Evolutionary conservation across 2,329 filamentous ascomycete species (phyloP).

Genomic region (Calonectria pseudoreteaudii): DNA sequence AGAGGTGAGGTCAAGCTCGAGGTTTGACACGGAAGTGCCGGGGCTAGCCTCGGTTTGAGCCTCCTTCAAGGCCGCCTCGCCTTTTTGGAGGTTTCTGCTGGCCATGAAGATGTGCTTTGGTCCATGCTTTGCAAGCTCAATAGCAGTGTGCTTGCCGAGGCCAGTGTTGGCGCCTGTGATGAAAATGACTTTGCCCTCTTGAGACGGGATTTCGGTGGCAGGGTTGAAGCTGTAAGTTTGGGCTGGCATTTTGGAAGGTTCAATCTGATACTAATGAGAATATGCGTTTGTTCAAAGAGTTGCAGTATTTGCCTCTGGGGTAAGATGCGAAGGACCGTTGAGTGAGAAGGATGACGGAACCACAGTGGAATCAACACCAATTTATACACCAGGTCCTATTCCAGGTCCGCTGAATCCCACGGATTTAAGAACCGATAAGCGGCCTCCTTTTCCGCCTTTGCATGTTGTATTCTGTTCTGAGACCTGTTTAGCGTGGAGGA

Average conservation of each 20-base stretch:
- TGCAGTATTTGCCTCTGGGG: neutral
- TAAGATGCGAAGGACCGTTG: too few relatives aligned
- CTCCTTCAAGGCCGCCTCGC: slow-evolving; percentile 3
- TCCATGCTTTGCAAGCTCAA: slow-evolving; percentile 17
- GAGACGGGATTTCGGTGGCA: slow-evolving; percentile 12
- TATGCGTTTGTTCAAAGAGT: too few relatives aligned
- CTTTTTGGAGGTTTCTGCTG: slow-evolving; percentile 11
- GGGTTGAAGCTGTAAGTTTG: slow-evolving; percentile 14
- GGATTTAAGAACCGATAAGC: neutral
- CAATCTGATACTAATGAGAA: neutral
- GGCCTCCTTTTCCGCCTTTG: neutral
- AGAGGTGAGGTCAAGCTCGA: slow-evolving; percentile 17
- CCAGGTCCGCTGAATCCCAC: neutral
- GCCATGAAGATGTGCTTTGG: slow-evolving; percentile 14
- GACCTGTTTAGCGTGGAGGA: neutral
- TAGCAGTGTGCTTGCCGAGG: slow-evolving; percentile 9
- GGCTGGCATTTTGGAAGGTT: neutral
- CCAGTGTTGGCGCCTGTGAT: slow-evolving; percentile 23
- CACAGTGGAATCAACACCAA: too few relatives aligned
- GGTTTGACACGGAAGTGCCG: slow-evolving; percentile 3
- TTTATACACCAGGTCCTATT: neutral
- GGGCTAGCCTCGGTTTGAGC: neutral
- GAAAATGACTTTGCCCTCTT: slow-evolving; percentile 18
- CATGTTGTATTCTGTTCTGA: neutral
- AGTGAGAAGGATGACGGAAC: neutral